A percentile compares a stretch with the other conserved stretches of the same genome.
phyloP scores from a whole-genome alignment of 1,139 yeast species.

The Scheffersomyces cryptocercus region DNA sequence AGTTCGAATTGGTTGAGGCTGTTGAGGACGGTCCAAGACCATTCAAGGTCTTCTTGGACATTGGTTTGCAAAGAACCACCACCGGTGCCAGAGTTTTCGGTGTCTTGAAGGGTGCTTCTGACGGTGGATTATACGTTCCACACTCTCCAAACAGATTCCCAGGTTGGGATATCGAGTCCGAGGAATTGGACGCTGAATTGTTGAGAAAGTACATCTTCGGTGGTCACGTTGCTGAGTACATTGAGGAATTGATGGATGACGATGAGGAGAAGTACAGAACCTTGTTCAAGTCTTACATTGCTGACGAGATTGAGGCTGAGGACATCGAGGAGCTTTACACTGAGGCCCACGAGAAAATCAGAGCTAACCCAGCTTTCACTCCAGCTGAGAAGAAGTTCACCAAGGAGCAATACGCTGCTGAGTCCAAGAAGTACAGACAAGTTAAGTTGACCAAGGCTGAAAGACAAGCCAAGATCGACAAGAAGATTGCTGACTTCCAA shows the following conservation, averaged over 20 bases:
- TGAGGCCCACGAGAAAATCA: conserved; percentile 93
- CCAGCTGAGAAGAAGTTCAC: conserved; percentile 92
- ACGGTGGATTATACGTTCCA: conserved; percentile 99
- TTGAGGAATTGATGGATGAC: conserved; percentile 99
- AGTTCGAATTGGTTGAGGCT: conserved; percentile 96
- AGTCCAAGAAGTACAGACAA: conserved; percentile 89
- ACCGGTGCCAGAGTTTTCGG: conserved; percentile 99
- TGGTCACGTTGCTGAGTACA: conserved; percentile 99
- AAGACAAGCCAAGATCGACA: conserved; percentile 86
- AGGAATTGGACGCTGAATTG: conserved; percentile 96
- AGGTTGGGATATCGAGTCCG: conserved; percentile 99
- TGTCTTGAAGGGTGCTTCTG: conserved; percentile 99
- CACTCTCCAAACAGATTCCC: conserved; percentile 99
- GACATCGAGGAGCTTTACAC: conserved; percentile 93
- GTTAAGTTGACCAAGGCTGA: conserved; percentile 87
- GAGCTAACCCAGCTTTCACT: conserved; percentile 93
- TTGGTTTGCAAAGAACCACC: conserved; percentile 99
- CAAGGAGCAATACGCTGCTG: conserved; percentile 98
- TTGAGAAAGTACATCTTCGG: conserved; percentile 99
- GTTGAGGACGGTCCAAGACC: conserved; percentile 99
- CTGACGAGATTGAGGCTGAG: conserved; percentile 96
- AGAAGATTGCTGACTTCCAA: conserved; percentile 87
- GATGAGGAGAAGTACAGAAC: conserved; percentile 99
- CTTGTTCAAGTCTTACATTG: conserved; percentile 95
- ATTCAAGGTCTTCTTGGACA: conserved; percentile 98